Conservation (phyloP, 331 rosid species). For the Quercus lobata region DNA sequence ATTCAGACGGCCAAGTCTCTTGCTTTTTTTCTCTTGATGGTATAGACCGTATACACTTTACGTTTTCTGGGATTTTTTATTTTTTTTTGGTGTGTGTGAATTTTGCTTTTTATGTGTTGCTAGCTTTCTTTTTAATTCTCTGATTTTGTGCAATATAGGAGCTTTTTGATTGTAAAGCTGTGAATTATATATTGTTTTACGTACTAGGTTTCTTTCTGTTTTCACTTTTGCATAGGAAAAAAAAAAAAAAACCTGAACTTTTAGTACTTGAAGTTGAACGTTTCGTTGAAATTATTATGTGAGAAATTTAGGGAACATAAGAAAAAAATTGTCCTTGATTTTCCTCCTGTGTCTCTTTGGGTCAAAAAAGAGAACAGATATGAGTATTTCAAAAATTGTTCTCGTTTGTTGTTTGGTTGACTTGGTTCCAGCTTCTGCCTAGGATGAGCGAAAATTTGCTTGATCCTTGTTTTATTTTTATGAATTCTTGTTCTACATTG, state of each 20-base stretch:
- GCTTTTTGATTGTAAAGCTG: not conserved
- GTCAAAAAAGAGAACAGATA: not conserved
- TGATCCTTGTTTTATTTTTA: not conserved
- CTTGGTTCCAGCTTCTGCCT: not conserved
- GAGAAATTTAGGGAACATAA: not conserved
- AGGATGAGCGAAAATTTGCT: not conserved
- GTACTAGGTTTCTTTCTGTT: too few species aligned
- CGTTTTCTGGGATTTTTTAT: not conserved
- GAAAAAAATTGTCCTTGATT: not conserved
- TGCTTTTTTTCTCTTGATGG: conserved; percentile 21
- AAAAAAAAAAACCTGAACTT: too few species aligned
- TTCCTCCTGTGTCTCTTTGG: not conserved
- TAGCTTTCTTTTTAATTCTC: not conserved
- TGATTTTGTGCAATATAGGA: not conserved
- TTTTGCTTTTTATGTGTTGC: not conserved
- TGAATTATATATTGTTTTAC: not conserved
- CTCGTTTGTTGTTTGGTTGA: not conserved
- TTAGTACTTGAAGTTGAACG: too few species aligned
- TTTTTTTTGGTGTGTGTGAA: not conserved
- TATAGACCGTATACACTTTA: not conserved
- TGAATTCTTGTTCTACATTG: too few species aligned
- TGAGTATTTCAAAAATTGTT: not conserved
- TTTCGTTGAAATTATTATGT: not conserved
- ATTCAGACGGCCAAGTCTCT: conserved; percentile 27
- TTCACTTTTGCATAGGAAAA: too few species aligned